Base-by-base conservation (phyloP, 805 yeast genomes). In the Nakazawaea siamensis region DNA sequence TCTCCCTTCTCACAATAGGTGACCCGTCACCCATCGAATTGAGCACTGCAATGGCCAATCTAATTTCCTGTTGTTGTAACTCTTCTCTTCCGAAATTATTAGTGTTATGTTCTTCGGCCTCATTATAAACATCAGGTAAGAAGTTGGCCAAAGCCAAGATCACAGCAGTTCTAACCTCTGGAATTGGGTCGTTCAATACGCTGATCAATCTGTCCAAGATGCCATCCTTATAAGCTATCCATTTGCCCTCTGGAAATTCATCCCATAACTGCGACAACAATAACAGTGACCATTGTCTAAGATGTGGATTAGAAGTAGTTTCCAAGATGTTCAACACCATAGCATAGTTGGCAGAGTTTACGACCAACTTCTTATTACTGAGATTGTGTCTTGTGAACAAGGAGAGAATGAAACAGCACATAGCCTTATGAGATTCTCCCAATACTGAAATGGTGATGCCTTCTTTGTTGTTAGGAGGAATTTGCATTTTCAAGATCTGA, bases 271-370 rank as follows among this genome's bases (percentile, higher is more conserved):
- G 90, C 0, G 92, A 76, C 16, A 87, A 64, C 27, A 90, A 62
- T 26, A 90, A 60, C 11, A 81, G 73, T 44, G 95, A 79, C 98
- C 98, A 92, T 51, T 92, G 97, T 42, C 97, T 71, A 20, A 92
- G 60, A 19, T 86, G 57, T 1, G 97, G 96, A 39, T 81, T 78
- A 39, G 86, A 95, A 2, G 90, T 76, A 9, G 73, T 67, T 27
- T 76, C 76, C 38, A 80, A 65, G 49, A 82, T 83, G 30, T 62
- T 62, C 31, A 80, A 58, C 41, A 94, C 68, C 26, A 82, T 82
- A 26, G 68, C 67, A 12, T 83, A 66, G 13, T 92, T 65, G 34
- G 83, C 94, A 5, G 79, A 65, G 4, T 82, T 79, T 43, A 83
- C 76, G 43, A 95, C 80, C 20, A 82, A 65, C 38, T 82, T 70